phyloP scores from a whole-genome alignment of 2,329 filamentous ascomycete species.

The Colletotrichum sublineola region DNA sequence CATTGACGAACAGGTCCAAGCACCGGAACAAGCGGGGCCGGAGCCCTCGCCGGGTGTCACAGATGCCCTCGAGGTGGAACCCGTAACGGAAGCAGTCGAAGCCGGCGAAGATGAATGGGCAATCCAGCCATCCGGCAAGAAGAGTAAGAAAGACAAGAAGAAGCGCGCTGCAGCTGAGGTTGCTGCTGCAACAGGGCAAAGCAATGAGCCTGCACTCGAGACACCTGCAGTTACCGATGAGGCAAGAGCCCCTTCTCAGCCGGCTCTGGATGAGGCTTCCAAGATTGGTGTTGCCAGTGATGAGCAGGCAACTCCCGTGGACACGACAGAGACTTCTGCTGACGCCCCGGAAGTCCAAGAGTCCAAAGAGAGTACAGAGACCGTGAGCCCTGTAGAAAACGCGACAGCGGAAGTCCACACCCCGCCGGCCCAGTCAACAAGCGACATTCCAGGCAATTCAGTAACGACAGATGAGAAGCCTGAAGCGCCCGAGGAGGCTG shows the following conservation, averaged over 20 bases:
- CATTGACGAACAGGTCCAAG: constrained; percentile 7
- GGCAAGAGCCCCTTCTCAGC: not conserved
- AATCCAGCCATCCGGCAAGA: constrained; percentile 44
- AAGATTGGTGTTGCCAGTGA: not conserved
- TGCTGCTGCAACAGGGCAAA: constrained; percentile 2
- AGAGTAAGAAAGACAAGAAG: constrained; percentile 44
- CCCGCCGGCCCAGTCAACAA: not conserved
- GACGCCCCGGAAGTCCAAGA: constrained; percentile 16
- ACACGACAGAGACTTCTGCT: not conserved
- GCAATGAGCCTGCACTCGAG: constrained; percentile 12
- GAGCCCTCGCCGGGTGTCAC: not conserved
- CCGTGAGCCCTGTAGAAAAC: constrained; percentile 31
- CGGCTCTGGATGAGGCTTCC: not conserved
- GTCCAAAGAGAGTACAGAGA: constrained; percentile 47
- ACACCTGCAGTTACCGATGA: not conserved
- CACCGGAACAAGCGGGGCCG: constrained; percentile 25
- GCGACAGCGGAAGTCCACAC: constrained; percentile 12
- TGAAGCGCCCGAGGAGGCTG: not conserved
- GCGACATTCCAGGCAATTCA: not conserved
- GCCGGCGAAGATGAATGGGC: constrained; percentile 39
- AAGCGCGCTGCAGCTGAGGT: constrained; percentile 22
- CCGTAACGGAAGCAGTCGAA: constrained; percentile 29
- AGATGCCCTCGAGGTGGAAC: constrained; percentile 4
- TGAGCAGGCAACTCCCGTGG: not conserved
- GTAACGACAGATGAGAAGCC: constrained; percentile 8